phyloP scores from a whole-genome alignment of 768 basidiomycete genomes.

The Macrolepiota albuminosa region DNA sequence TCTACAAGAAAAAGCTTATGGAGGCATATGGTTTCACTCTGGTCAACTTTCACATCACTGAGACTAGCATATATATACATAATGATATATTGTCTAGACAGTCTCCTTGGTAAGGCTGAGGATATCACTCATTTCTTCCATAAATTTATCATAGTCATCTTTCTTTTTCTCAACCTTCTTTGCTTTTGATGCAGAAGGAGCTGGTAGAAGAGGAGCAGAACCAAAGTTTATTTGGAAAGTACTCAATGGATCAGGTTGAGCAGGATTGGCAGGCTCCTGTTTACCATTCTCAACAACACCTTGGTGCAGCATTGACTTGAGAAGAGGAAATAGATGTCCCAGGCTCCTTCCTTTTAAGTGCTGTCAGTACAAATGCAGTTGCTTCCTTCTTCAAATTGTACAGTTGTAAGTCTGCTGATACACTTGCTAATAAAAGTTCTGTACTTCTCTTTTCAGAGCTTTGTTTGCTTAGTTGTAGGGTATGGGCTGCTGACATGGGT shows the following conservation, averaged over 20 bases:
- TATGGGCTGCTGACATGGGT: slow-evolving; percentile 25
- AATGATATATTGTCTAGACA: neutral
- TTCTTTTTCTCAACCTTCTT: slow-evolving; percentile 35
- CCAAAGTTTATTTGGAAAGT: slow-evolving; percentile 60
- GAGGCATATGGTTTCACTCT: neutral
- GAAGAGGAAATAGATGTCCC: slow-evolving; percentile 27
- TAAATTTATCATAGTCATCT: slow-evolving; percentile 73
- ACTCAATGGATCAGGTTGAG: slow-evolving; percentile 63
- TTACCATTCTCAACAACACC: slow-evolving; percentile 30
- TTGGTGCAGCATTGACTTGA: slow-evolving; percentile 64
- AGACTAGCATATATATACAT: neutral
- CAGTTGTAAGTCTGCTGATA: slow-evolving; percentile 81
- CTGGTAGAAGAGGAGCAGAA: slow-evolving; percentile 24
- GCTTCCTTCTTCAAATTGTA: slow-evolving; percentile 95
- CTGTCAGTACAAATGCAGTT: slow-evolving; percentile 83
- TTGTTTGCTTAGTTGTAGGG: slow-evolving; percentile 31
- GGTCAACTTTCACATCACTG: neutral
- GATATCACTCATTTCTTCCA: slow-evolving; percentile 73
- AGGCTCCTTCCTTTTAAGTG: slow-evolving; percentile 72
- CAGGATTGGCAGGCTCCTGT: slow-evolving; percentile 25
- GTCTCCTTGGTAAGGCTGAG: slow-evolving; percentile 29
- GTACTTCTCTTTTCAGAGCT: slow-evolving; percentile 24
- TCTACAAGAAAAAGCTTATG: neutral
- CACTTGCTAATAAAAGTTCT: slow-evolving; percentile 53
- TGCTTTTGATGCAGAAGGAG: slow-evolving; percentile 18